Percentiles rank a stretch among this genome's conserved stretches.
Conservation (phyloP, 129 eudicot genomes). For the Apium graveolens region DNA sequence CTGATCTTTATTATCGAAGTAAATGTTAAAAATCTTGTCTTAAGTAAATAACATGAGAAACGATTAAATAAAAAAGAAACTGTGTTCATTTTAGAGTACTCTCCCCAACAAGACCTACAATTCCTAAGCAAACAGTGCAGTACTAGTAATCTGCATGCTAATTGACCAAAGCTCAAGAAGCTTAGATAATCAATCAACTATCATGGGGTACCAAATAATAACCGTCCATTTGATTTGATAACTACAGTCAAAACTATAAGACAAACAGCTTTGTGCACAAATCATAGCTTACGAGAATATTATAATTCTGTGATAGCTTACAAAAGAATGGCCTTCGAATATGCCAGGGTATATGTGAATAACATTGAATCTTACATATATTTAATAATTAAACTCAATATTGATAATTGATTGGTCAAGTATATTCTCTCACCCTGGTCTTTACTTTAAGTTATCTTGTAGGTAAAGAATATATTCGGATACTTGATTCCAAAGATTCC, state of each 20-base stretch:
- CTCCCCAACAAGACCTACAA: too few relatives aligned
- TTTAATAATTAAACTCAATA: too few relatives aligned
- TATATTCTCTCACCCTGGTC: neutral
- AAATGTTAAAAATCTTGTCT: too few relatives aligned
- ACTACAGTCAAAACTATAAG: neutral
- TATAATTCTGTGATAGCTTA: neutral
- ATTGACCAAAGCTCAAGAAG: neutral
- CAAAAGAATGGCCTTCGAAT: neutral
- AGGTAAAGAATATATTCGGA: slow-evolving; percentile 2
- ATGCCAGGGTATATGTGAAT: slow-evolving; percentile 7
- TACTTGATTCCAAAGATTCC: slow-evolving; percentile 7
- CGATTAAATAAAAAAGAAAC: too few relatives aligned
- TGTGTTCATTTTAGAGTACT: too few relatives aligned
- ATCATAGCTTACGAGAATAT: neutral
- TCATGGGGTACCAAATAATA: neutral
- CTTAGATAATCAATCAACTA: too few relatives aligned
- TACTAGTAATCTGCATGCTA: neutral
- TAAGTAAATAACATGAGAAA: too few relatives aligned
- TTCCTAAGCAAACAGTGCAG: neutral
- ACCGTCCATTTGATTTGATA: neutral
- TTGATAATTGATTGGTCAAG: slow-evolving; percentile 11
- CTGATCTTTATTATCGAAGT: too few relatives aligned
- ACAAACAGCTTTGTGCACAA: neutral
- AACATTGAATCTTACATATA: neutral
- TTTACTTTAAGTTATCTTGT: slow-evolving; percentile 3